Conservation (phyloP, 2,329 filamentous ascomycete species). For the Fusarium coicis region DNA sequence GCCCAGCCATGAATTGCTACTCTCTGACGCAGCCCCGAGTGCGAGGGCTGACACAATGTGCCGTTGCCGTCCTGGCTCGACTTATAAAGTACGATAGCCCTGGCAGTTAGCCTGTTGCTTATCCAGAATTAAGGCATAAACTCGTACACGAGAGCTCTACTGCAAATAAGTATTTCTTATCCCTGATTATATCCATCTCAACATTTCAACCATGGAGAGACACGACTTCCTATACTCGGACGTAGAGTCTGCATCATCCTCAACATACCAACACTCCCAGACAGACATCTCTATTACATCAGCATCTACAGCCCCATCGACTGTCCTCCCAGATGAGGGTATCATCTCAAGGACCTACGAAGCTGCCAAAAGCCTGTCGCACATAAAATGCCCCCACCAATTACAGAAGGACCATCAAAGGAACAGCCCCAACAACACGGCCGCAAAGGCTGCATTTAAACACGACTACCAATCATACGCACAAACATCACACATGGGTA, state of each 20-base stretch:
- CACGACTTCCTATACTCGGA: not conserved
- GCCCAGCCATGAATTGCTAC: not conserved
- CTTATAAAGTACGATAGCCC: not conserved
- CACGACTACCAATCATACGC: not conserved
- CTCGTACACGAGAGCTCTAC: not conserved
- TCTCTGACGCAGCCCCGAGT: not conserved
- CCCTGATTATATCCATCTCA: not conserved
- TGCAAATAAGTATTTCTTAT: not conserved
- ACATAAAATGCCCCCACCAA: not conserved
- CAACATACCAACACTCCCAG: not conserved
- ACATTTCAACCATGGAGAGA: not conserved
- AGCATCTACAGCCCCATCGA: not conserved
- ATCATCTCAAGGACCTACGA: not conserved
- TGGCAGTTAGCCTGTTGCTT: not conserved
- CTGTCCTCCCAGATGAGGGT: not conserved
- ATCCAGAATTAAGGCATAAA: not conserved
- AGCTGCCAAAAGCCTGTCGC: not conserved
- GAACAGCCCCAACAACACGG: not conserved
- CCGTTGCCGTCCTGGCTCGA: not conserved
- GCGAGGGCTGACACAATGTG: not conserved
- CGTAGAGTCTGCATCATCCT: not conserved
- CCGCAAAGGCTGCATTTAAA: not conserved
- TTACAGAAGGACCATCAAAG: not conserved
- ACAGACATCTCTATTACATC: not conserved
- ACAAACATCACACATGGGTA: constrained; percentile 19